phyloP scores from a whole-genome alignment of 306 rosid species.

The Abrus precatorius region DNA sequence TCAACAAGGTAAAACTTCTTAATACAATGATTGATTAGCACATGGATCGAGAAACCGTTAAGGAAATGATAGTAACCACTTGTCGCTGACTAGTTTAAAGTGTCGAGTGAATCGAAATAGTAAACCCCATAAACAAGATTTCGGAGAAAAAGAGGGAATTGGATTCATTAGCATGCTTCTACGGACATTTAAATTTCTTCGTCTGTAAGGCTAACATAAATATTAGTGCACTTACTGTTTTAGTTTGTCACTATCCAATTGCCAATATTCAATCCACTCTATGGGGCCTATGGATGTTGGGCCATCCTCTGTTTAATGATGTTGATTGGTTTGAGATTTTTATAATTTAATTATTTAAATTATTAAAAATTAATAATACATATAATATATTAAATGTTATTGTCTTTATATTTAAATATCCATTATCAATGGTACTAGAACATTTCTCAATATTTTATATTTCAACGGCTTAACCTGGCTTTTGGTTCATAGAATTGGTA shows the following conservation, averaged over 20 bases:
- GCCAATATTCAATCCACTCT: neutral
- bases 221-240: neutral
- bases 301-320: neutral
- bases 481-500: conserved; percentile 23
- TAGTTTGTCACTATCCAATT: neutral
- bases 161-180: conserved; percentile 26
- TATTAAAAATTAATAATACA: too few species aligned
- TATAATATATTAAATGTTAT: too few species aligned
- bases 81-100: neutral
- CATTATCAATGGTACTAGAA: too few species aligned
- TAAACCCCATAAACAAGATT: conserved; percentile 37
- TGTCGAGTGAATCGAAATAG: conserved; percentile 23
- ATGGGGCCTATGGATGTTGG: neutral
- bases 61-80: conserved; percentile 37
- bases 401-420: too few species aligned
- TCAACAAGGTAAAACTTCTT: conserved; percentile 22
- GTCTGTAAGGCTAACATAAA: conserved; percentile 25
- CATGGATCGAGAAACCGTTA: conserved; percentile 57
- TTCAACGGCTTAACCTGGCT: neutral
- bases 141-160: neutral
- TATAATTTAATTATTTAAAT: too few species aligned
- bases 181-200: conserved; percentile 43
- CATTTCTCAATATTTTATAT: too few species aligned
- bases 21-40: conserved; percentile 57
- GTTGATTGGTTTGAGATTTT: neutral